Conservation (phyloP, 2,329 filamentous ascomycete genomes). For the Colletotrichum camelliae region DNA sequence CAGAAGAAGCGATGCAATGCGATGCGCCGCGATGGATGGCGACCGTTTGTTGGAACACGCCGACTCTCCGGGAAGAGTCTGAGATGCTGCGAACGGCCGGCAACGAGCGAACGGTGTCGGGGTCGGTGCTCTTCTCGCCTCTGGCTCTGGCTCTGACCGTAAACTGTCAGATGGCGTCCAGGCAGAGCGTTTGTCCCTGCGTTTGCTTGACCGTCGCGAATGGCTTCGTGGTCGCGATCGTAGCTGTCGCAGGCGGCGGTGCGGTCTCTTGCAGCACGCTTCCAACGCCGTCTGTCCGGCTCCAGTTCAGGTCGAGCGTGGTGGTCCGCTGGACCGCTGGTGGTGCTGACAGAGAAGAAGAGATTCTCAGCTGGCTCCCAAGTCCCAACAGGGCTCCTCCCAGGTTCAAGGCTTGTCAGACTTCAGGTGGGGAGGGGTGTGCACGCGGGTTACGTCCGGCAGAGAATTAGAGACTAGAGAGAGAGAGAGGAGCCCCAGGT, state of each 20-base stretch:
- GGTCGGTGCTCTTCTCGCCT: conserved; percentile 2
- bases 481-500: not conserved
- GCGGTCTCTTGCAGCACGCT: not conserved
- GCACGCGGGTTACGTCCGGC: conserved; percentile 15
- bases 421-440: conserved; percentile 1
- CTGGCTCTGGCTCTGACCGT: not conserved
- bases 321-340: not conserved
- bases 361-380: not conserved
- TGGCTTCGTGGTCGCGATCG: not conserved
- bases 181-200: conserved; percentile 16
- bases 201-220: conserved; percentile 7
- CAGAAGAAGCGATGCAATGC: not conserved
- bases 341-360: not conserved
- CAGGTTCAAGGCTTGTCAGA: conserved; percentile 17
- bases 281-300: not conserved
- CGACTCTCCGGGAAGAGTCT: not conserved
- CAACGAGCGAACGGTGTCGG: not conserved
- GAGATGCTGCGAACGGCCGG: not conserved
- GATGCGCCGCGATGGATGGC: not conserved
- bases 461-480: not conserved
- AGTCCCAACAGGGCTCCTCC: not conserved
- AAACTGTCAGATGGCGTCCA: conserved; percentile 6
- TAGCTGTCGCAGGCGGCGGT: not conserved
- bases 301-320: not conserved
- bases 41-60: conserved; percentile 21